Percentiles rank a stretch among this genome's conserved stretches.
Conservation (phyloP, 768 basidiomycete genomes). For the Auriscalpium vulgare region DNA sequence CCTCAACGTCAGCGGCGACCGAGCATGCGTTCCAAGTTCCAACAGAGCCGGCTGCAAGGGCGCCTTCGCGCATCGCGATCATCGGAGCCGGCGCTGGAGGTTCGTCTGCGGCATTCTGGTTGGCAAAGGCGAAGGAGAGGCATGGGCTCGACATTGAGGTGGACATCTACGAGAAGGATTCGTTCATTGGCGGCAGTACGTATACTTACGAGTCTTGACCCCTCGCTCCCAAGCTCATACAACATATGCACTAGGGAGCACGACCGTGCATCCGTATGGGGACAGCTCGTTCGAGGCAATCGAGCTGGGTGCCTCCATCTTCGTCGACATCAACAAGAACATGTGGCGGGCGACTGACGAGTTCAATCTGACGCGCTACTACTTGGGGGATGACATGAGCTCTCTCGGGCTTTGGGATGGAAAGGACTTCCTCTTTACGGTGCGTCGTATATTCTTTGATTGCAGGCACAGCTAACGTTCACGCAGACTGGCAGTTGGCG, state of each 20-base stretch:
- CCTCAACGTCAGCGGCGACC: too few relatives aligned
- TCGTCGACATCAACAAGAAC: constrained; percentile 69
- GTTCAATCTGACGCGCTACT: constrained; percentile 57
- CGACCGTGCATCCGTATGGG: constrained; percentile 63
- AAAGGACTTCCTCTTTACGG: constrained; percentile 53
- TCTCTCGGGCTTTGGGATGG: constrained; percentile 83
- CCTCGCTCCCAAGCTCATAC: not conserved
- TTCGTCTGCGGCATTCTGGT: constrained; percentile 77
- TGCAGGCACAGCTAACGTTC: too few relatives aligned
- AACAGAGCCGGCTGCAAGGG: not conserved
- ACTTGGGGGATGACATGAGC: constrained; percentile 38
- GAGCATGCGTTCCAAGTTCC: too few relatives aligned
- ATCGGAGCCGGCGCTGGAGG: constrained; percentile 90
- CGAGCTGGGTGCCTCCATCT: constrained; percentile 87
- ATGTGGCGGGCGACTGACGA: constrained; percentile 69
- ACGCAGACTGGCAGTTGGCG: not conserved
- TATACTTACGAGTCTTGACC: not conserved
- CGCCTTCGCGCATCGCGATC: constrained; percentile 53
- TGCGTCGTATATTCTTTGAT: constrained; percentile 25
- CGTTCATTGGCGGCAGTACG: constrained; percentile 82
- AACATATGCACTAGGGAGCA: constrained; percentile 49
- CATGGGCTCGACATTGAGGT: constrained; percentile 64
- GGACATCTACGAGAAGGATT: constrained; percentile 74
- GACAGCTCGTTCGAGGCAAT: constrained; percentile 50
- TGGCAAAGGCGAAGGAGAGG: constrained; percentile 67